Evolutionary conservation across 1,284 basidiomycete species (phyloP).

Genomic region (Cryptococcus floricola): DNA sequence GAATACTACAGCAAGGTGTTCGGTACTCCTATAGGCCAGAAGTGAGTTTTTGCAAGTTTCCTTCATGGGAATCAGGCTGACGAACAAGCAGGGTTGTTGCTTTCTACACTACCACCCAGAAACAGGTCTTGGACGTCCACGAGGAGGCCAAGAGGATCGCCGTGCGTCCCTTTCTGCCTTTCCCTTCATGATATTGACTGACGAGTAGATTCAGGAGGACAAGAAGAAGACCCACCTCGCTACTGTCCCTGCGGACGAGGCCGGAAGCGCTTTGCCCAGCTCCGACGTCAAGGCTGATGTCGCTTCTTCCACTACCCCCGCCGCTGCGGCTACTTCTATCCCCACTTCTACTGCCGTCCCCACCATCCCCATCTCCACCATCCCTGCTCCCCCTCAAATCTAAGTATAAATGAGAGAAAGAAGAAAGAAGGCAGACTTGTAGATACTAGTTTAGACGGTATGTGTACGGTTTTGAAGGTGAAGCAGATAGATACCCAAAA

Average conservation of each 20-base stretch:
- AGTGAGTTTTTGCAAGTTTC: conserved; percentile 35
- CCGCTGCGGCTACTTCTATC: conserved; percentile 7
- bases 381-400: conserved; percentile 1
- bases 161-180: conserved; percentile 22
- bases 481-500: conserved; percentile 2
- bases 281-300: conserved; percentile 10
- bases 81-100: conserved; percentile 40
- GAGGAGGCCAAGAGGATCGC: conserved; percentile 54
- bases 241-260: conserved; percentile 17
- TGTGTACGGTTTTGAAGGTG: background rate
- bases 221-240: conserved; percentile 31
- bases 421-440: background rate
- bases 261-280: conserved; percentile 12
- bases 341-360: conserved; percentile 4
- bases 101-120: conserved; percentile 66
- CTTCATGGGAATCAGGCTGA: conserved; percentile 8
- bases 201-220: conserved; percentile 28
- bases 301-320: conserved; percentile 11
- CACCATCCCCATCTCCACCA: conserved; percentile 3
- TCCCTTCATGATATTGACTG: conserved; percentile 3
- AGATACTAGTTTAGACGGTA: background rate
- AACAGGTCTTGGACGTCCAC: conserved; percentile 60
- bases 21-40: conserved; percentile 69
- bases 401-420: background rate
- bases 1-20: conserved; percentile 78